Evolutionary conservation across 129 eudicot genomes (phyloP).

Genomic region (Mikania micrantha): DNA sequence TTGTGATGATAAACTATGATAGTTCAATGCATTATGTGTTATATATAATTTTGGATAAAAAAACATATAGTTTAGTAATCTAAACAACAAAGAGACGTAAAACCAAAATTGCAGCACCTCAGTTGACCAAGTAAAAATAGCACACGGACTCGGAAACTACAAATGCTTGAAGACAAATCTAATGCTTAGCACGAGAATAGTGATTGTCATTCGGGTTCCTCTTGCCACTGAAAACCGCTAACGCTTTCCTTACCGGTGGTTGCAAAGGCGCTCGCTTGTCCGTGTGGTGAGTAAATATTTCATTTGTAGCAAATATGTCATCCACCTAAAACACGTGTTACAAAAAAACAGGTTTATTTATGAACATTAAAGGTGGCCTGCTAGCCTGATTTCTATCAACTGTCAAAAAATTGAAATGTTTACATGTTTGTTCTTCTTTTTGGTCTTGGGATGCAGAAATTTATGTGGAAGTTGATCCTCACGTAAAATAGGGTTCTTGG

Average conservation of each 20-base stretch:
- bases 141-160: constrained; percentile 8
- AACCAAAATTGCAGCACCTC: constrained; percentile 23
- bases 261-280: constrained; percentile 68
- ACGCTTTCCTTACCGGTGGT: constrained; percentile 84
- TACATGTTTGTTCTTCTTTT: constrained; percentile 81
- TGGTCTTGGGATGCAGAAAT: constrained; percentile 62
- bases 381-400: not conserved
- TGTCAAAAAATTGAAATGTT: not conserved
- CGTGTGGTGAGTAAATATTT: constrained; percentile 58
- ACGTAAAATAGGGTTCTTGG: constrained; percentile 86
- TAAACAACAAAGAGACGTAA: not conserved
- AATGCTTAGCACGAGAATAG: constrained; percentile 65
- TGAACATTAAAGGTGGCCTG: not conserved
- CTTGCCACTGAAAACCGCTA: constrained; percentile 74
- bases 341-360: not conserved
- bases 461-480: constrained; percentile 89
- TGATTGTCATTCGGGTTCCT: constrained; percentile 95
- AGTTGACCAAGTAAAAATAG: constrained; percentile 1
- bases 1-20: not conserved
- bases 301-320: constrained; percentile 58
- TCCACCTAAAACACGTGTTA: constrained; percentile 38
- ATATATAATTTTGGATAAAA: not conserved
- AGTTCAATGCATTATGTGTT: not conserved
- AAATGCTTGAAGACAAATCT: constrained; percentile 2
- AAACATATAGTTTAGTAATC: not conserved